Conservation (phyloP, 495 filamentous ascomycete genomes). For the Trichocladium uniseriatum region DNA sequence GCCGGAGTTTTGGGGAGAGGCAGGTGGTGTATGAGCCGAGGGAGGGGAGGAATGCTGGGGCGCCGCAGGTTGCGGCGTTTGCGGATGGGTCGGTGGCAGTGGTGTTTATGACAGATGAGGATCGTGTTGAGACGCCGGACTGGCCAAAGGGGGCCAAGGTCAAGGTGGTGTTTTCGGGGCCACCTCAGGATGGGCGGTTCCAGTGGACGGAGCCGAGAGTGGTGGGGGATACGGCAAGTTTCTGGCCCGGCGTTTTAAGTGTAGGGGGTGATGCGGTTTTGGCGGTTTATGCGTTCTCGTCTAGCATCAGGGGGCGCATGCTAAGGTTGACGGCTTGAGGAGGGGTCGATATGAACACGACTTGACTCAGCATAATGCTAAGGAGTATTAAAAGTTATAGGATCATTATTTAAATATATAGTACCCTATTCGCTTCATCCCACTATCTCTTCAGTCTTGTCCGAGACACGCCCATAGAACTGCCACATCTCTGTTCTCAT, state of each 20-base stretch:
- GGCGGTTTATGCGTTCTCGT: slow-evolving; percentile 4
- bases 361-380: too few species aligned
- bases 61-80: slow-evolving; percentile 49
- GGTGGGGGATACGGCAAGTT: not conserved
- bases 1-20: slow-evolving; percentile 42
- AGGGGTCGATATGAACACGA: too few species aligned
- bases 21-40: slow-evolving; percentile 44
- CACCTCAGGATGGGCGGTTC: slow-evolving; percentile 12
- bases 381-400: too few species aligned
- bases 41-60: slow-evolving; percentile 40
- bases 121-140: slow-evolving; percentile 16
- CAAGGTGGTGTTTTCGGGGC: slow-evolving; percentile 22
- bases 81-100: slow-evolving; percentile 43
- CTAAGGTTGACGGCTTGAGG: not conserved
- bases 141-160: slow-evolving; percentile 26
- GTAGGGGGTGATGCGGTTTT: not conserved
- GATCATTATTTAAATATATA: too few species aligned
- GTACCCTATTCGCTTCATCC: too few species aligned
- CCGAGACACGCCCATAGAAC: too few species aligned
- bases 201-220: slow-evolving; percentile 10
- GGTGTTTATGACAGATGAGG: slow-evolving; percentile 56
- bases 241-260: slow-evolving; percentile 6
- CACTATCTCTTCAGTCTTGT: too few species aligned
- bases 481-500: too few species aligned
- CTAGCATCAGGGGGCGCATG: slow-evolving; percentile 2